These are phyloP conservation scores for Pythium biforme DNA, from an alignment of 352 stramenopile species.

Conservation along the genomic window DNA sequence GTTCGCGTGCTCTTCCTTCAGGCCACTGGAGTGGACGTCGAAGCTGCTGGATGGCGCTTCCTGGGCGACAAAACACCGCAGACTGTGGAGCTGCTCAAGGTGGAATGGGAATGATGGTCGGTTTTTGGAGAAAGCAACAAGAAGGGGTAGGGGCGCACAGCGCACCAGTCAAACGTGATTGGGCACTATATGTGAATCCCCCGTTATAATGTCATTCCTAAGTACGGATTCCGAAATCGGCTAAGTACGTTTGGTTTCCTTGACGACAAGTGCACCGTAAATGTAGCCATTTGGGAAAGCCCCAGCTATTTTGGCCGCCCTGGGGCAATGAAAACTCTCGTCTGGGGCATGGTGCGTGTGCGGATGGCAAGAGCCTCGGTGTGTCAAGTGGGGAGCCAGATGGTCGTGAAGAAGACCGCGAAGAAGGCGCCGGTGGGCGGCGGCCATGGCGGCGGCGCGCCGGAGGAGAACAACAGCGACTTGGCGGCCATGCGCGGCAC, in stretches of 20 bases:
- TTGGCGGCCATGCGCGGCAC: constrained; percentile 25
- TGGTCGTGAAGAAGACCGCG: constrained; percentile 32
- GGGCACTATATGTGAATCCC: not conserved
- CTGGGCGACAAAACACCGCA: no score
- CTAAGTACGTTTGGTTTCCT: no score
- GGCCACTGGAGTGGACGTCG: not conserved
- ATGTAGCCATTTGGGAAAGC: constrained; percentile 13
- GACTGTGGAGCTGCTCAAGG: not conserved
- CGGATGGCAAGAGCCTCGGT: no score
- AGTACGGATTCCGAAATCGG: not conserved
- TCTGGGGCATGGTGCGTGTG: no score
- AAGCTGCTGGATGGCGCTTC: constrained; percentile 5
- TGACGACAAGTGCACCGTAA: no score
- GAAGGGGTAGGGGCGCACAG: not conserved
- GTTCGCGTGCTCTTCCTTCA: not conserved
- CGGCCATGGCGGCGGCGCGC: not conserved
- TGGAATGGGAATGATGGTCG: constrained; percentile 8
- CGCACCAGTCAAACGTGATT: constrained; percentile 15
- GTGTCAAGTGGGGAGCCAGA: no score
- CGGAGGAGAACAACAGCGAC: constrained; percentile 30
- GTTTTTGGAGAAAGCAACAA: not conserved
- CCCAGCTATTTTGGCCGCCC: not conserved
- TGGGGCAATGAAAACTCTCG: not conserved
- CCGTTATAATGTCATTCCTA: constrained; percentile 8
- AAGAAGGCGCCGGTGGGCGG: constrained; percentile 24